Percentiles rank a stretch among this genome's conserved stretches.
These are phyloP conservation scores for Spongospora subterranea DNA, from an alignment of 208 protist genomes.

Conservation along the genomic window DNA sequence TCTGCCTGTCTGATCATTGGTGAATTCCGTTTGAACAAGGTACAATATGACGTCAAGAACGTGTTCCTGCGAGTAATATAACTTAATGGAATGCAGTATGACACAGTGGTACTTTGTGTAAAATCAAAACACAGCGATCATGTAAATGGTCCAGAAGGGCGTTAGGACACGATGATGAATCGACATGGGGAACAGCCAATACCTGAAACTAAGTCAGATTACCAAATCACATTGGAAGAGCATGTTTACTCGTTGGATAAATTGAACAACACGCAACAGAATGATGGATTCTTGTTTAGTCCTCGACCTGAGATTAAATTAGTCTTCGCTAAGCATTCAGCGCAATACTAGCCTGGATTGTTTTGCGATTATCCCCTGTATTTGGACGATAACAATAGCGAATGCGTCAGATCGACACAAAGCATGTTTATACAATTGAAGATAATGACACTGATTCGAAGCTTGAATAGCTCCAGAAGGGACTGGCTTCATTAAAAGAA, in stretches of 20 bases:
- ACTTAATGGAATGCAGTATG: not conserved
- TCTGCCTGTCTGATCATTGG: not conserved
- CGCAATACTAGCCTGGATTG: not conserved
- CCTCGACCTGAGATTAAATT: no score
- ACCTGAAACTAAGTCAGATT: no score
- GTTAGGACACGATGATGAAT: not conserved
- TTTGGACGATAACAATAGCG: not conserved
- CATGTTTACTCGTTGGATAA: no score
- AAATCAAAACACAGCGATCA: not conserved
- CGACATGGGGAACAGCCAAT: not conserved
- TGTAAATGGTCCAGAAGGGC: not conserved
- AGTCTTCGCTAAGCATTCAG: not conserved
- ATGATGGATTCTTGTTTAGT: no score
- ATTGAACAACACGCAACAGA: no score
- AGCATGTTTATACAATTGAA: not conserved
- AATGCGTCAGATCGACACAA: not conserved
- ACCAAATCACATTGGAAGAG: no score
- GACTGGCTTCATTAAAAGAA: not conserved
- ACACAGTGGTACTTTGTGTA: not conserved
- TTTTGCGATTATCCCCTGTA: not conserved
- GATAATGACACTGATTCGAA: not conserved
- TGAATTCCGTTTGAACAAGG: not conserved
- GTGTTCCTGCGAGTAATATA: not conserved
- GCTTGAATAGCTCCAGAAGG: not conserved
- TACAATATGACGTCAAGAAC: not conserved